Evolutionary conservation across 2,329 filamentous ascomycete species (phyloP), one percentile per base, ranked within the genome.

Genomic region (Falciphora oryzae): DNA sequence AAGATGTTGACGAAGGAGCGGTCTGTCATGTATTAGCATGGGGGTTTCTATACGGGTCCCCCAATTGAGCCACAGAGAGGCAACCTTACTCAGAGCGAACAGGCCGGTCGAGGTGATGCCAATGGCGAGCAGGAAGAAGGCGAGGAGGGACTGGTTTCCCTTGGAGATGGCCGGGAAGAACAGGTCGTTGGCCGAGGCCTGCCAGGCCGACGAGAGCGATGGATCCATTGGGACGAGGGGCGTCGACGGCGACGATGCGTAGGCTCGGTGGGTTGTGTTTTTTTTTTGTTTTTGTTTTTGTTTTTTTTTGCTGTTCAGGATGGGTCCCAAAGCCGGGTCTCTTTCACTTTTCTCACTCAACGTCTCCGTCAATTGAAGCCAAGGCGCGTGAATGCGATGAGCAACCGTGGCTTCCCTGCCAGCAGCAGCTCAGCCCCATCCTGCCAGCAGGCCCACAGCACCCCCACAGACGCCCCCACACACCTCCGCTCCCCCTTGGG

Each of bases 151-250:
- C 71, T 98, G 95, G 75, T 81, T 88, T 73, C 88, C 85, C 81
- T 98, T 98, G 76, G 85, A 85, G 72, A 98, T 80, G 65, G 87
- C 75, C 67, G 94, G 93, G 71, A 88, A 79, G 81, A 95, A 98
- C 68, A 93, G 92, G 81, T 87, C 91, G 84, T 87, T 86, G 78
- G 91, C 86, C 81, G 93, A 91, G 84, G 92, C 91, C 84, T 96
- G 90, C 94, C 94, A 98, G 81, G 96, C 85, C 78, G 95, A 88
- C 79, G 89, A 88, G 78, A 96, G 82, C 83, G 91, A 92, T 74
- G 88, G 86, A 85, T 90, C 89, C 88, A 91, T 91, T 35, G 32
- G 32, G 11, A 35, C 11, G 32, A 35, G 32, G 32, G 32, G 32
- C 11, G 2, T 4, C 11, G 32, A 14, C 32, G 0, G 11, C 4